Conservation (phyloP, 2,329 filamentous ascomycete species). For the Cordyceps fumosorosea region DNA sequence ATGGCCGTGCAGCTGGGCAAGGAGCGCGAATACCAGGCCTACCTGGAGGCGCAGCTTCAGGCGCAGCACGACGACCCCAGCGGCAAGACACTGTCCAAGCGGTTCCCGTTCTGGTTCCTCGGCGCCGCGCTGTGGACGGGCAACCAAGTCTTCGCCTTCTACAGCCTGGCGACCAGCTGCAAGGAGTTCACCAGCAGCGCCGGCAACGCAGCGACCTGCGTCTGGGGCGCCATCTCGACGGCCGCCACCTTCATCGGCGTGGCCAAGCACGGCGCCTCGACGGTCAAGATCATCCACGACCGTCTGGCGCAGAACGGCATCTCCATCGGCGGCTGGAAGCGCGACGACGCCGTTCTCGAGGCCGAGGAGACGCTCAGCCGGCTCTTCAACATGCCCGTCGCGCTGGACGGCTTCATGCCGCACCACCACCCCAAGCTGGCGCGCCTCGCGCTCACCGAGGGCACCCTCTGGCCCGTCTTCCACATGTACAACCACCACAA, state of each 20-base stretch:
- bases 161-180: not conserved
- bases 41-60: not conserved
- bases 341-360: not conserved
- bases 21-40: not conserved
- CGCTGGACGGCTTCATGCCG: not conserved
- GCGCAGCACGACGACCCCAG: not conserved
- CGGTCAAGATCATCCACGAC: not conserved
- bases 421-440: not conserved
- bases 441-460: not conserved
- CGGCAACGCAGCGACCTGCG: not conserved
- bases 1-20: not conserved
- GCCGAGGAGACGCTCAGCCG: not conserved
- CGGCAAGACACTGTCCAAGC: not conserved
- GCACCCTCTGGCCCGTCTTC: not conserved
- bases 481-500: not conserved
- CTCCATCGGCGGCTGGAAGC: constrained; percentile 1
- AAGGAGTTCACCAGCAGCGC: not conserved
- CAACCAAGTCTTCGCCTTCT: not conserved
- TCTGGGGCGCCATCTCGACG: not conserved
- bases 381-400: not conserved
- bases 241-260: not conserved
- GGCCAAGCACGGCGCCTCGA: not conserved
- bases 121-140: not conserved
- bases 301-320: not conserved
- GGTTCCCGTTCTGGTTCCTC: not conserved